Percentiles rank a stretch among this genome's conserved stretches.
phyloP scores from a whole-genome alignment of 2,329 filamentous ascomycete genomes.

The Fusarium denticulatum region DNA sequence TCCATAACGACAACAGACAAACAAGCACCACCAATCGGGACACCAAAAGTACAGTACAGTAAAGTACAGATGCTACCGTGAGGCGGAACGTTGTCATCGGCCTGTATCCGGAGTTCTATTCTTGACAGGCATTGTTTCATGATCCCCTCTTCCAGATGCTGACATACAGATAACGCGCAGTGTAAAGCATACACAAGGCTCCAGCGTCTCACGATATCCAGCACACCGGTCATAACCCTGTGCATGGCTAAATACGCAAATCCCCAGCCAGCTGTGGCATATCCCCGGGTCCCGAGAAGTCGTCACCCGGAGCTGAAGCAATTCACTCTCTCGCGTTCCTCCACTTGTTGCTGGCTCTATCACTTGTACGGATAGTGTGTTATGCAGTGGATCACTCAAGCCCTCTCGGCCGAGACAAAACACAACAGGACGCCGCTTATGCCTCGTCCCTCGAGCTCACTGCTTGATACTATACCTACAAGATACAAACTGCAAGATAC shows the following conservation, averaged over 20 bases:
- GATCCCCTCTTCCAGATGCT: not conserved
- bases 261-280: conserved; percentile 7
- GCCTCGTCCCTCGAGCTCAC: not conserved
- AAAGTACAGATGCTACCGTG: not conserved
- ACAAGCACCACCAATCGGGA: conserved; percentile 6
- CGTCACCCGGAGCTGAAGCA: conserved; percentile 12
- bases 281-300: conserved; percentile 20
- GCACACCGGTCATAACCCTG: not conserved
- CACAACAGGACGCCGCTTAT: conserved; percentile 6
- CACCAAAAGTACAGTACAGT: not conserved
- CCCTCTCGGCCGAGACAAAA: conserved; percentile 11
- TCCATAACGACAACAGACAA: not conserved
- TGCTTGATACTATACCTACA: not conserved
- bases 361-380: not conserved
- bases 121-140: not conserved
- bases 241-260: not conserved
- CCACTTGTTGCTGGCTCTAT: conserved; percentile 2
- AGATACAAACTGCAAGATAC: not conserved
- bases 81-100: conserved; percentile 2
- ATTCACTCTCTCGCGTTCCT: not conserved
- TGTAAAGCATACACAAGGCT: not conserved
- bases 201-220: conserved; percentile 5
- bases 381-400: not conserved
- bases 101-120: not conserved
- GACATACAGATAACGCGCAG: not conserved